A percentile compares a stretch with the other conserved stretches of the same genome.
These are phyloP conservation scores for Xylogone sp. DNA, from an alignment of 2,329 filamentous ascomycete species.

Conservation along the genomic window DNA sequence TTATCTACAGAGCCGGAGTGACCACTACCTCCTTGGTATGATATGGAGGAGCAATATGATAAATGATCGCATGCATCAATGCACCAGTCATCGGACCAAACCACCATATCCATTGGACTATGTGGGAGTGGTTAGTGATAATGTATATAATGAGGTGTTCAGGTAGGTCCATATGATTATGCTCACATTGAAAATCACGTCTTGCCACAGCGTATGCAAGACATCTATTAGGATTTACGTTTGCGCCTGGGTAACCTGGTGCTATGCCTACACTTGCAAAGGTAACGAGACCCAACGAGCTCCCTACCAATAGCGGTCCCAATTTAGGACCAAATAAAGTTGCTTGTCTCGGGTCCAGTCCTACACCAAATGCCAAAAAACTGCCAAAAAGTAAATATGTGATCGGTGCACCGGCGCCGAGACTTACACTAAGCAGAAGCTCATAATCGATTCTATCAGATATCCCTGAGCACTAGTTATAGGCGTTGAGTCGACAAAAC, in stretches of 20 bases:
- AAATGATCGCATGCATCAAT: conserved; percentile 24
- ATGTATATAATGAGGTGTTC: no score
- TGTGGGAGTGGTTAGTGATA: neutral
- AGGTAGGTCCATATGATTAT: no score
- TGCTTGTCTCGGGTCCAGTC: conserved; percentile 47
- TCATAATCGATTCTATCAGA: conserved; percentile 44
- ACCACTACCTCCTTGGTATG: no score
- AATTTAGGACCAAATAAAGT: conserved; percentile 45
- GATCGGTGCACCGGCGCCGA: neutral
- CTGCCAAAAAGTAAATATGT: conserved; percentile 7
- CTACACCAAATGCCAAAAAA: conserved; percentile 49
- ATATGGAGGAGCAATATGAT: conserved; percentile 29
- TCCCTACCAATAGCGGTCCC: conserved; percentile 45
- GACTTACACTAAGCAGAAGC: conserved; percentile 37
- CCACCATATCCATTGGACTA: conserved; percentile 37
- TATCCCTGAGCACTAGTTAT: conserved; percentile 37
- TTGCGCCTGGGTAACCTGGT: conserved; percentile 34
- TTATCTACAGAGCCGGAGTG: no score
- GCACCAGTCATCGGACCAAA: conserved; percentile 28
- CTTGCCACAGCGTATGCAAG: conserved; percentile 40
- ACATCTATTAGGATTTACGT: conserved; percentile 37
- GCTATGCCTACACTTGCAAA: conserved; percentile 34
- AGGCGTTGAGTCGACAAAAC: conserved; percentile 22
- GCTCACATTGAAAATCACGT: conserved; percentile 13
- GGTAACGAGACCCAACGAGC: conserved; percentile 31